Conservation (phyloP, 2,329 filamentous ascomycete species). For the Lachnellula arida region DNA sequence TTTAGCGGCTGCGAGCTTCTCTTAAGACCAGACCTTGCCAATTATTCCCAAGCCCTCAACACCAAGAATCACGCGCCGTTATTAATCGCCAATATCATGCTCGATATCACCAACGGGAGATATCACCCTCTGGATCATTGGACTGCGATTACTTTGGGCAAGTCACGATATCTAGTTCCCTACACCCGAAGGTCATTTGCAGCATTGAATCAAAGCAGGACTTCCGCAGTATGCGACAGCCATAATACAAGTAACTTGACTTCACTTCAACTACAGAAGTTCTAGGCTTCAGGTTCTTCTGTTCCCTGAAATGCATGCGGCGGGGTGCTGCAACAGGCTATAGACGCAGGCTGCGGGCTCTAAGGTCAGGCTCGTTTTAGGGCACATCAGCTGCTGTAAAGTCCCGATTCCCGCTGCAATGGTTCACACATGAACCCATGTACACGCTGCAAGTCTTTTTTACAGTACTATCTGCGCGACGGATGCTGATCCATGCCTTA, state of each 20-base stretch:
- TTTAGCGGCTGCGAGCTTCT: not conserved
- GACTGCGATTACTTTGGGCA: not conserved
- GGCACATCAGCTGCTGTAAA: constrained; percentile 3
- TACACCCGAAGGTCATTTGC: not conserved
- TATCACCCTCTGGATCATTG: not conserved
- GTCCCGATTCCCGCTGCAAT: constrained; percentile 4
- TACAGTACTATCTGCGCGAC: not conserved
- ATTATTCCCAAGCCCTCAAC: not conserved
- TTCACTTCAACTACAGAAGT: not conserved
- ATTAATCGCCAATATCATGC: not conserved
- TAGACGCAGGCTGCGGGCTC: constrained; percentile 8
- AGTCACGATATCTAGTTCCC: not conserved
- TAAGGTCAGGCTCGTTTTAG: constrained; percentile 5
- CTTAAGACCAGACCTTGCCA: not conserved
- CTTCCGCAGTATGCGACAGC: not conserved
- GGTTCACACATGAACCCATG: constrained; percentile 6
- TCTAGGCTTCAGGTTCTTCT: not conserved
- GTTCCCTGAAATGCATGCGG: not conserved
- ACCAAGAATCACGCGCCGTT: not conserved
- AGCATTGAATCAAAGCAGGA: not conserved
- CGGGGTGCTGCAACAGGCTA: constrained; percentile 5
- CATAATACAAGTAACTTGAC: too few species aligned
- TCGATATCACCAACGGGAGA: not conserved
- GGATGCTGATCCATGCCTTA: not conserved
- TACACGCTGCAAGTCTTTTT: not conserved